Evolutionary conservation across 805 yeast species (phyloP).

Genomic region (Saccharomycopsis capsularis): DNA sequence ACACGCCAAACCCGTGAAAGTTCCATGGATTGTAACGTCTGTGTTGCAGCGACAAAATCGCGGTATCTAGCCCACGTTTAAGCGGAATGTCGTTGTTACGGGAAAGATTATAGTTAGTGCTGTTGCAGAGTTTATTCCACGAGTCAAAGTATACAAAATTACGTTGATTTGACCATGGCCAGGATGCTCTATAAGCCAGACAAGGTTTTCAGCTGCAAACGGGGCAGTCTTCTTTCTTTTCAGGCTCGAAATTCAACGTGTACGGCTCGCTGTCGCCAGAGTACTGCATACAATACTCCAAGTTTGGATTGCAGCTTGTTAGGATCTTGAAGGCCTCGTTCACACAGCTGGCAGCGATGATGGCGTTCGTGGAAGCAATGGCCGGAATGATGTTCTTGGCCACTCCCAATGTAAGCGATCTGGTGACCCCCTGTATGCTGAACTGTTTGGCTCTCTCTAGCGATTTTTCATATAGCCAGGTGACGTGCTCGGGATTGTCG

Average conservation of each 20-base stretch:
- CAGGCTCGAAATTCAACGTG: constrained; percentile 63
- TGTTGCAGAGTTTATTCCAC: no score
- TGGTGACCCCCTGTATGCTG: constrained; percentile 70
- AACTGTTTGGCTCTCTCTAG: constrained; percentile 52
- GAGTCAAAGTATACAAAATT: background rate
- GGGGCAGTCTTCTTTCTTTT: constrained; percentile 55
- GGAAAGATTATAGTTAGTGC: no score
- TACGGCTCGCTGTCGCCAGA: constrained; percentile 77
- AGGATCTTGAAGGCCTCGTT: constrained; percentile 78
- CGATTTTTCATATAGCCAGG: constrained; percentile 54
- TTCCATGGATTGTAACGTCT: no score
- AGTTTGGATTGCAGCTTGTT: constrained; percentile 57
- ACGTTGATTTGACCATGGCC: background rate
- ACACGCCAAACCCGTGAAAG: no score
- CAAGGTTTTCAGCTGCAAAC: constrained; percentile 55
- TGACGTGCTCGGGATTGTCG: constrained; percentile 60
- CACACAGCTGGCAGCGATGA: constrained; percentile 83
- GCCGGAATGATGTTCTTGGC: constrained; percentile 91
- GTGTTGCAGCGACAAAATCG: no score
- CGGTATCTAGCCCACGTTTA: no score
- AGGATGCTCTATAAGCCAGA: background rate
- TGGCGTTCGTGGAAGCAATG: constrained; percentile 88
- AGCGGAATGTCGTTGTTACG: no score
- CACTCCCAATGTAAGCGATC: constrained; percentile 71
- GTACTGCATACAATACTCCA: constrained; percentile 79